A percentile compares a stretch with the other conserved stretches of the same genome.
These are phyloP conservation scores for Pulveroboletus ravenelii DNA, from an alignment of 768 basidiomycete genomes.

Conservation along the genomic window DNA sequence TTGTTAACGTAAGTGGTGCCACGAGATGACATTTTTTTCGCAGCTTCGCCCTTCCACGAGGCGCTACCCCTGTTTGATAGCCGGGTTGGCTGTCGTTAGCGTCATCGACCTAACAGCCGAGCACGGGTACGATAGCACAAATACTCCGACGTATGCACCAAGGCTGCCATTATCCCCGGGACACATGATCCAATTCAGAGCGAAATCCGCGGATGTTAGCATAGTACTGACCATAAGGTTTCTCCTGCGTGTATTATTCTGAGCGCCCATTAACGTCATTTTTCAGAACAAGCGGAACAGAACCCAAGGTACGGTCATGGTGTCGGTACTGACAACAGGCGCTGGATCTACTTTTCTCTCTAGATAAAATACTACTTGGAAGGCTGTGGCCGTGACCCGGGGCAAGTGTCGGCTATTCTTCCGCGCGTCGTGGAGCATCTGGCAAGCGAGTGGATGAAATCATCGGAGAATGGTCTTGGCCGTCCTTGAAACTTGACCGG, in stretches of 20 bases:
- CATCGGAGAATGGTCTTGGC: slow-evolving; percentile 45
- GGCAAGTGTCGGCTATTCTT: slow-evolving; percentile 47
- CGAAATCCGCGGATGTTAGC: slow-evolving; percentile 38
- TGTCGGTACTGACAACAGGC: background rate
- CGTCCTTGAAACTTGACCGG: slow-evolving; percentile 20
- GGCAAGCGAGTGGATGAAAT: slow-evolving; percentile 65
- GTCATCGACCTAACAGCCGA: slow-evolving; percentile 67
- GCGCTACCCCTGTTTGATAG: slow-evolving; percentile 61
- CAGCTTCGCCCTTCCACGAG: slow-evolving; percentile 18
- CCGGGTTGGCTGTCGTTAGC: slow-evolving; percentile 52
- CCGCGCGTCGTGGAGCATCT: slow-evolving; percentile 55
- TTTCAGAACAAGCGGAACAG: slow-evolving; percentile 79
- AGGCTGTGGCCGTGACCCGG: slow-evolving; percentile 55
- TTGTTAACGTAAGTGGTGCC: background rate
- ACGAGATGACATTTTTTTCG: background rate
- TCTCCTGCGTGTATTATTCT: slow-evolving; percentile 9
- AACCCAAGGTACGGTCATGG: slow-evolving; percentile 66
- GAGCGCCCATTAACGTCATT: background rate
- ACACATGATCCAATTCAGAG: slow-evolving; percentile 83
- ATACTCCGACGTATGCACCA: slow-evolving; percentile 61
- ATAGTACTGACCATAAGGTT: slow-evolving; percentile 72
- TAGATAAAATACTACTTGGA: slow-evolving; percentile 89
- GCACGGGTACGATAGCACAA: slow-evolving; percentile 67
- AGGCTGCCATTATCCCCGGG: slow-evolving; percentile 67
- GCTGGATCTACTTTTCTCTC: background rate